Conservation (phyloP, 2,329 filamentous ascomycete species). For the Rhynchosporium secalis region DNA sequence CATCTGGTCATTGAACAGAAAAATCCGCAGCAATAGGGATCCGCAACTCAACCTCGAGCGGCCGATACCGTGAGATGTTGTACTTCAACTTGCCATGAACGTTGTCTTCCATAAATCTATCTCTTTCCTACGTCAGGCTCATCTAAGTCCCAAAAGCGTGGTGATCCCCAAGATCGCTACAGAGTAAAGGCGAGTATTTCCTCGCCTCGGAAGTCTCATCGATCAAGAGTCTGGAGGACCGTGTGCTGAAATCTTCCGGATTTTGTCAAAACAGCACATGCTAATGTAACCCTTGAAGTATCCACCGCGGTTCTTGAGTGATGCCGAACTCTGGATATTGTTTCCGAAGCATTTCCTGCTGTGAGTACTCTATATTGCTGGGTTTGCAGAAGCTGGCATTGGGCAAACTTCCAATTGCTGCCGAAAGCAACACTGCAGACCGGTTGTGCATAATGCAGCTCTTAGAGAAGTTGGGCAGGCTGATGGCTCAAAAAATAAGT, state of each 20-base stretch:
- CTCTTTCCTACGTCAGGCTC: conserved; percentile 13
- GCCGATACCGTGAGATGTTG: conserved; percentile 4
- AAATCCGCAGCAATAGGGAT: conserved; percentile 8
- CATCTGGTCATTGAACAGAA: conserved; percentile 11
- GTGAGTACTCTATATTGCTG: conserved; percentile 10
- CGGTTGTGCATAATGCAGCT: conserved; percentile 9
- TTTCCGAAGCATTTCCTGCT: conserved; percentile 13
- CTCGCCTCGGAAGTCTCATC: too few relatives aligned
- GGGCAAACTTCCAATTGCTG: not conserved
- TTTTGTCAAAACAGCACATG: too few relatives aligned
- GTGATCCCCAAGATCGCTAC: conserved; percentile 9
- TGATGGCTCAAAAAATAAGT: not conserved
- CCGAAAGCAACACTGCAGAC: not conserved
- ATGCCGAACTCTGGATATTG: conserved; percentile 8
- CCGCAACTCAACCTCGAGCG: not conserved
- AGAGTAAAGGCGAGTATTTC: not conserved
- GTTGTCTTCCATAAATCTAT: conserved; percentile 13
- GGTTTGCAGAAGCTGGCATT: conserved; percentile 1
- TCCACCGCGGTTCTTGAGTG: conserved; percentile 4
- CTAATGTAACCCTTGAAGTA: not conserved
- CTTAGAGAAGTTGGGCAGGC: conserved; percentile 1
- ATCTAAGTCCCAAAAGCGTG: not conserved
- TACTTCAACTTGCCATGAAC: conserved; percentile 14
- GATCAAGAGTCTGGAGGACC: too few relatives aligned
- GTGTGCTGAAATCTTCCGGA: too few relatives aligned